Conservation (phyloP, 805 yeast genomes). For the Saturnispora bothae region DNA sequence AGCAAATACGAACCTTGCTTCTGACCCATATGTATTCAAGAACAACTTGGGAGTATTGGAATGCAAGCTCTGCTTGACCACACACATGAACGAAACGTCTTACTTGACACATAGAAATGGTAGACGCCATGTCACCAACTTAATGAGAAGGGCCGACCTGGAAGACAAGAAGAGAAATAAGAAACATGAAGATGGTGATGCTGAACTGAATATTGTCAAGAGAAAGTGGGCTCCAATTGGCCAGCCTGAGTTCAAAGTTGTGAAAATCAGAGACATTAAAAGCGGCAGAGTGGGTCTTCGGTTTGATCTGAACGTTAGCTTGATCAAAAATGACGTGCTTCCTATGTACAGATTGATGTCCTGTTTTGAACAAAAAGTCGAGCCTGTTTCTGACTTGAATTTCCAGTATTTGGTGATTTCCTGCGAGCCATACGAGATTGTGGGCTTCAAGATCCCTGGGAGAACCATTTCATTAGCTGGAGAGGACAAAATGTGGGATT, state of each 20-base stretch:
- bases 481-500: constrained; percentile 46
- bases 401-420: constrained; percentile 68
- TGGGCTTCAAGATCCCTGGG: constrained; percentile 66
- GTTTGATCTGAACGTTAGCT: constrained; percentile 48
- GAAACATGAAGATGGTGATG: constrained; percentile 4
- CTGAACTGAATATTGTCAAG: constrained; percentile 21
- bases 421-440: constrained; percentile 85
- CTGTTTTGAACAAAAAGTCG: constrained; percentile 53
- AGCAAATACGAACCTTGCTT: constrained; percentile 39
- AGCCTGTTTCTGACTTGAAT: constrained; percentile 31
- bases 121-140: constrained; percentile 64
- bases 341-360: constrained; percentile 74
- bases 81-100: constrained; percentile 70
- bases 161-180: constrained; percentile 19
- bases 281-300: constrained; percentile 54
- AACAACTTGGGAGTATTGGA: constrained; percentile 80
- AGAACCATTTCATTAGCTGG: constrained; percentile 35
- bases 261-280: constrained; percentile 56
- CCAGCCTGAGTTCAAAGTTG: constrained; percentile 57
- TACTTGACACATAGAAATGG: constrained; percentile 82
- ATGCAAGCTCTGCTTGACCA: constrained; percentile 74
- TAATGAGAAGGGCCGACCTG: constrained; percentile 47
- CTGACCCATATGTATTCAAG: constrained; percentile 75
- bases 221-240: constrained; percentile 53
- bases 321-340: constrained; percentile 31